These are phyloP conservation scores for Ogataea dorogensis DNA, from an alignment of 805 yeast species.

Conservation along the genomic window DNA sequence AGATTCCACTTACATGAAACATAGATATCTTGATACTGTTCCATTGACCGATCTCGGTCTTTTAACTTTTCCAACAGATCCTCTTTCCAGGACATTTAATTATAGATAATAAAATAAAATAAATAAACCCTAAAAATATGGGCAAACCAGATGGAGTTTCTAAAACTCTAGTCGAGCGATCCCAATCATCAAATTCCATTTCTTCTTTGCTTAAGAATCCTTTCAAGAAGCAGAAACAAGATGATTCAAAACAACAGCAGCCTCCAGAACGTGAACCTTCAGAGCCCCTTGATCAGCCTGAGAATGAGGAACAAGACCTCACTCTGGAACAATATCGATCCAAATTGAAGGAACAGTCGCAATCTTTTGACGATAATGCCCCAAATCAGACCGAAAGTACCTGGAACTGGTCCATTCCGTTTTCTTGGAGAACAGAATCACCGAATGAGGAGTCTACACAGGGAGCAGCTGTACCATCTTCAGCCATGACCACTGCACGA, in stretches of 20 bases:
- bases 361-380: too few relatives aligned
- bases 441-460: background rate
- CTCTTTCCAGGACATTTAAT: conserved; percentile 22
- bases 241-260: conserved; percentile 1
- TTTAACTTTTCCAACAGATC: conserved; percentile 19
- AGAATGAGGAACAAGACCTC: conserved; percentile 13
- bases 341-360: conserved; percentile 19
- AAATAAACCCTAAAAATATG: conserved; percentile 6
- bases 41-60: conserved; percentile 20
- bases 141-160: conserved; percentile 4
- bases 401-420: conserved; percentile 17
- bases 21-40: conserved; percentile 14
- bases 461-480: background rate
- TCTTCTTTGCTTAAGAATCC: conserved; percentile 23
- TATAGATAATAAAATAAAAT: conserved; percentile 1
- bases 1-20: conserved; percentile 25
- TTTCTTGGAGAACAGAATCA: background rate
- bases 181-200: conserved; percentile 23
- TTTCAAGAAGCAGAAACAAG: conserved; percentile 13
- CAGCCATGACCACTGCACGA: background rate
- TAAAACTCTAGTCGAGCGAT: conserved; percentile 13
- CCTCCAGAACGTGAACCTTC: background rate
- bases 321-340: conserved; percentile 29
- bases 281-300: conserved; percentile 4
- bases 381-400: too few relatives aligned